phyloP scores from a whole-genome alignment of 2,329 filamentous ascomycete genomes.

The Bipolaris zeicola region DNA sequence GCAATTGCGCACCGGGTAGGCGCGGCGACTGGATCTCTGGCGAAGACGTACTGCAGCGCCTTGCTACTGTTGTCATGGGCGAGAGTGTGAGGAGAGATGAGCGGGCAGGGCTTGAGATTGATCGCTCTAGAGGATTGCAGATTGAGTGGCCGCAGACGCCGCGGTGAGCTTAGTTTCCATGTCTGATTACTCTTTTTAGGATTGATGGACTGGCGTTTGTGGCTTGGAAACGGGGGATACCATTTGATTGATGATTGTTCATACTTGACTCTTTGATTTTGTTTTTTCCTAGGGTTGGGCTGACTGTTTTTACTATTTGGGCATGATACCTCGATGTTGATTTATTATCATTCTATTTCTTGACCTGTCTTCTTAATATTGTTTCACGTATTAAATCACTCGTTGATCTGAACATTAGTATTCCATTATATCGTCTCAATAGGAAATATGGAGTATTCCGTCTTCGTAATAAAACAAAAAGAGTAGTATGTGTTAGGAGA shows the following conservation, averaged over 20 bases:
- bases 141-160: slow-evolving; percentile 21
- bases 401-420: background rate
- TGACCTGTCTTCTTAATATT: background rate
- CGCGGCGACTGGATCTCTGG: slow-evolving; percentile 30
- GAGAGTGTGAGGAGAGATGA: slow-evolving; percentile 44
- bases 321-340: slow-evolving; percentile 2
- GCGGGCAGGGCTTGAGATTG: slow-evolving; percentile 34
- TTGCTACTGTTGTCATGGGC: slow-evolving; percentile 44
- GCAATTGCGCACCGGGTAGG: slow-evolving; percentile 34
- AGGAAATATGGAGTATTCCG: background rate
- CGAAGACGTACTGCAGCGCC: slow-evolving; percentile 35
- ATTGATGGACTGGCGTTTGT: background rate
- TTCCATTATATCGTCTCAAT: background rate
- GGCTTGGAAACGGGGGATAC: background rate
- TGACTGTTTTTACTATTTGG: background rate
- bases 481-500: background rate
- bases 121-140: slow-evolving; percentile 19
- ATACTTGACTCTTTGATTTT: background rate
- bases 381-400: background rate
- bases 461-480: background rate
- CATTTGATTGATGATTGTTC: background rate
- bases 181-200: background rate
- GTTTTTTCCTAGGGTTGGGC: background rate
- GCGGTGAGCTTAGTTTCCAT: background rate
- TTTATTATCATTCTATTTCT: background rate